These are phyloP conservation scores for Epichloe baconii DNA, from an alignment of 2,329 filamentous ascomycete species.

Conservation along the genomic window DNA sequence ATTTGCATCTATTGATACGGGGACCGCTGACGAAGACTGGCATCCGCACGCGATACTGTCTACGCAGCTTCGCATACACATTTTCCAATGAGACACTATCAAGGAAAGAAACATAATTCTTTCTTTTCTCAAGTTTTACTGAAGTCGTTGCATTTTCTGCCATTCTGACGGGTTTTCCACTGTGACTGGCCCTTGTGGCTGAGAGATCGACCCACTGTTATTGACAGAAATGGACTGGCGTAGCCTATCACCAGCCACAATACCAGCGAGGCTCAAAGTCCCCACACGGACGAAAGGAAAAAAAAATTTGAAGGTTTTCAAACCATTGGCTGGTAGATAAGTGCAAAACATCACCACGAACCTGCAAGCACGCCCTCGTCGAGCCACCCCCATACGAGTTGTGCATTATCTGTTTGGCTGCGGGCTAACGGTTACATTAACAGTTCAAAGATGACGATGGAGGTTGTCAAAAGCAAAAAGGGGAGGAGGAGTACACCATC, in stretches of 20 bases:
- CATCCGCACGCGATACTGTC: too few relatives aligned
- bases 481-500: constrained; percentile 69
- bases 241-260: constrained; percentile 6
- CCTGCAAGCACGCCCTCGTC: constrained; percentile 10
- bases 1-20: too few relatives aligned
- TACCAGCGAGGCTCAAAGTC: constrained; percentile 6
- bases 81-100: too few relatives aligned
- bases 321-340: constrained; percentile 6
- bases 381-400: constrained; percentile 10
- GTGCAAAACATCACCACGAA: constrained; percentile 7
- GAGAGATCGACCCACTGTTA: neutral
- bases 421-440: constrained; percentile 7
- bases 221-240: constrained; percentile 4
- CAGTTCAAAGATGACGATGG: constrained; percentile 31
- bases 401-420: constrained; percentile 6
- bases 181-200: constrained; percentile 1
- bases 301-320: constrained; percentile 11
- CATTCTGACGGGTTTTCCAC: too few relatives aligned
- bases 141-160: too few relatives aligned
- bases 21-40: too few relatives aligned
- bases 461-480: constrained; percentile 22
- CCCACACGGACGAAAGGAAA: constrained; percentile 9
- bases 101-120: too few relatives aligned
- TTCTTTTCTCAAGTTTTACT: too few relatives aligned
- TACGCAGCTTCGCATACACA: too few relatives aligned